Conservation (phyloP, 164 flowering plant genomes). For the Sedum album region DNA sequence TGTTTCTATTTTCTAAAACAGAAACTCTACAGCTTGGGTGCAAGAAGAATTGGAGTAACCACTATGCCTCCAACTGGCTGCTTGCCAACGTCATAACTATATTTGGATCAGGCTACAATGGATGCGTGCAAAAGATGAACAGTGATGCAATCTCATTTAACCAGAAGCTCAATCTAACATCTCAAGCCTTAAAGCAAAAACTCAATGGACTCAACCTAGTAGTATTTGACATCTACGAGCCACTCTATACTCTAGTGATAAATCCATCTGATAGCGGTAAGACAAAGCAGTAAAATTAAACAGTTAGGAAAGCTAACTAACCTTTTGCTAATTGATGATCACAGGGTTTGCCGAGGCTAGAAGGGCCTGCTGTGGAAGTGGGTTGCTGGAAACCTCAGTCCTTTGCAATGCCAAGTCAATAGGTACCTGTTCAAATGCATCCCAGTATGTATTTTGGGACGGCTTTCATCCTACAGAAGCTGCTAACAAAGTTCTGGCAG, state of each 20-base stretch:
- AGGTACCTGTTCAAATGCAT: constrained; percentile 70
- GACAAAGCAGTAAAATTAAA: neutral
- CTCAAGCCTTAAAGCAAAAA: constrained; percentile 21
- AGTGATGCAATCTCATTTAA: constrained; percentile 42
- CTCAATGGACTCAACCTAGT: constrained; percentile 40
- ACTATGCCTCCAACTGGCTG: constrained; percentile 60
- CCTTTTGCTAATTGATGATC: neutral
- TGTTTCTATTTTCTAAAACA: constrained; percentile 12
- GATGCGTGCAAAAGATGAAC: constrained; percentile 40
- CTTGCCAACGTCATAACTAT: constrained; percentile 51
- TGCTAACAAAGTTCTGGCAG: constrained; percentile 57
- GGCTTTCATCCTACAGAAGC: constrained; percentile 85
- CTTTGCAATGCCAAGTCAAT: constrained; percentile 51
- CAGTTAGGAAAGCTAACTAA: neutral
- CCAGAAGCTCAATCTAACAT: constrained; percentile 41
- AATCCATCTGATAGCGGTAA: constrained; percentile 41
- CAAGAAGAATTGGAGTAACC: constrained; percentile 56
- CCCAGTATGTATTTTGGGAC: constrained; percentile 85
- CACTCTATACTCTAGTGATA: constrained; percentile 36
- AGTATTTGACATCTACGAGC: constrained; percentile 47
- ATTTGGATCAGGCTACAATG: constrained; percentile 33
- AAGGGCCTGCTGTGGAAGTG: constrained; percentile 82
- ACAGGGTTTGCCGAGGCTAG: constrained; percentile 83
- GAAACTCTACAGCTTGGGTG: constrained; percentile 46
- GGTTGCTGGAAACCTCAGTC: constrained; percentile 56